phyloP scores from a whole-genome alignment of 441 rosid genomes.

The Pelargonium cotyledonis region DNA sequence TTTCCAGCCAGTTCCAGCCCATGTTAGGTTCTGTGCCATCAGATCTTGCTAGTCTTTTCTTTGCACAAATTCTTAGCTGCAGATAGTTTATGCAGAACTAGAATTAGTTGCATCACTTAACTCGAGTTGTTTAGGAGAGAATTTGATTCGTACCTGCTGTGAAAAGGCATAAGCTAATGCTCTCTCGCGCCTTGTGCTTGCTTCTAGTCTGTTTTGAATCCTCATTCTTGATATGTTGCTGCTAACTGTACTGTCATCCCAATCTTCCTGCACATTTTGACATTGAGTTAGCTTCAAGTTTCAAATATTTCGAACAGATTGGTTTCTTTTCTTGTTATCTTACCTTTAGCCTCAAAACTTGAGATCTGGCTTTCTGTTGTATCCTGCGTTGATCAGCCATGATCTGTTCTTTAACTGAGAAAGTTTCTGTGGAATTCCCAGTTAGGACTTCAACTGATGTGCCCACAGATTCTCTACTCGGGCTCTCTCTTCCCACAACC shows the following conservation, averaged over 20 bases:
- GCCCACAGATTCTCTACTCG: constrained; percentile 42
- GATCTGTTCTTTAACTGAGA: constrained; percentile 34
- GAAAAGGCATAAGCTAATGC: constrained; percentile 88
- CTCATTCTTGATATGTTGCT: constrained; percentile 60
- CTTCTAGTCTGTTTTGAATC: constrained; percentile 61
- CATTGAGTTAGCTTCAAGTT: background rate
- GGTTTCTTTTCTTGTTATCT: background rate
- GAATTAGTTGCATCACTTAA: background rate
- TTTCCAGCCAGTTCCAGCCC: constrained; percentile 83
- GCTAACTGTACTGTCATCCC: constrained; percentile 91
- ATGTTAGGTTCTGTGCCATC: constrained; percentile 39
- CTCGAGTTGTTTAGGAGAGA: background rate
- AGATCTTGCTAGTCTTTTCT: constrained; percentile 41
- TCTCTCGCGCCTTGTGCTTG: constrained; percentile 67
- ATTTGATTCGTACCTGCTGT: constrained; percentile 52
- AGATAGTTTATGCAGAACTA: constrained; percentile 3
- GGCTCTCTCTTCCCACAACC: constrained; percentile 32
- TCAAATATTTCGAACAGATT: background rate
- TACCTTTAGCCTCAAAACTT: constrained; percentile 53
- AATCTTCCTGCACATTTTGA: constrained; percentile 51
- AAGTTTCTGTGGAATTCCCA: constrained; percentile 42
- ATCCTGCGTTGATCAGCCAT: constrained; percentile 21
- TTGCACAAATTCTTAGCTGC: constrained; percentile 64
- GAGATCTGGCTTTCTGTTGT: constrained; percentile 42
- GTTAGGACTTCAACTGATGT: constrained; percentile 75